Evolutionary conservation across 2,329 filamentous ascomycete species (phyloP).

Genomic region (Rhinocladiella mackenziei): DNA sequence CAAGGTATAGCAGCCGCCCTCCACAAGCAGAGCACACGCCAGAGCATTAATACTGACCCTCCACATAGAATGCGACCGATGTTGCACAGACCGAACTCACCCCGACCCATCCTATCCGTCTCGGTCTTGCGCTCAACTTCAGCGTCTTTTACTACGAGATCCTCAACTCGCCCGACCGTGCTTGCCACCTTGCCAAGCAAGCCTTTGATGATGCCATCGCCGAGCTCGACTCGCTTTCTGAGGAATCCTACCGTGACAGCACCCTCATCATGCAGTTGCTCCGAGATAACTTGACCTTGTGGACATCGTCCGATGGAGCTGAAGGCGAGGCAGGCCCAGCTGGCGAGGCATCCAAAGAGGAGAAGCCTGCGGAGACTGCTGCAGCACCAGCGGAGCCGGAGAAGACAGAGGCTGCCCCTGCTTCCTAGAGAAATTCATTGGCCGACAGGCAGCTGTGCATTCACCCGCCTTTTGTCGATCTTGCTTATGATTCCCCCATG

Average conservation of each 20-base stretch:
- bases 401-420: constrained; percentile 26
- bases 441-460: constrained; percentile 17
- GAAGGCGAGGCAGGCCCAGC: constrained; percentile 64
- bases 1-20: constrained; percentile 65
- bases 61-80: constrained; percentile 79
- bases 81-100: constrained; percentile 97
- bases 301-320: constrained; percentile 87
- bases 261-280: constrained; percentile 99
- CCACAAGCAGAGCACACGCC: background rate
- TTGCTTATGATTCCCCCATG: constrained; percentile 16
- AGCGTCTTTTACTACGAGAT: constrained; percentile 99
- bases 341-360: constrained; percentile 59
- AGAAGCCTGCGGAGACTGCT: constrained; percentile 51
- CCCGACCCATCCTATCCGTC: constrained; percentile 95
- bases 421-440: constrained; percentile 22
- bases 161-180: constrained; percentile 93
- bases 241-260: constrained; percentile 98
- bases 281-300: constrained; percentile 95
- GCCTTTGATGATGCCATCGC: constrained; percentile 98
- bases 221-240: constrained; percentile 94
- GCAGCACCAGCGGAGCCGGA: constrained; percentile 36
- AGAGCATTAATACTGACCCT: constrained; percentile 4
- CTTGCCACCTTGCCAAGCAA: constrained; percentile 98
- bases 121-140: constrained; percentile 97
- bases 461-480: constrained; percentile 11